Conservation (phyloP, 2,329 filamentous ascomycete genomes). For the Fusarium sp. region DNA sequence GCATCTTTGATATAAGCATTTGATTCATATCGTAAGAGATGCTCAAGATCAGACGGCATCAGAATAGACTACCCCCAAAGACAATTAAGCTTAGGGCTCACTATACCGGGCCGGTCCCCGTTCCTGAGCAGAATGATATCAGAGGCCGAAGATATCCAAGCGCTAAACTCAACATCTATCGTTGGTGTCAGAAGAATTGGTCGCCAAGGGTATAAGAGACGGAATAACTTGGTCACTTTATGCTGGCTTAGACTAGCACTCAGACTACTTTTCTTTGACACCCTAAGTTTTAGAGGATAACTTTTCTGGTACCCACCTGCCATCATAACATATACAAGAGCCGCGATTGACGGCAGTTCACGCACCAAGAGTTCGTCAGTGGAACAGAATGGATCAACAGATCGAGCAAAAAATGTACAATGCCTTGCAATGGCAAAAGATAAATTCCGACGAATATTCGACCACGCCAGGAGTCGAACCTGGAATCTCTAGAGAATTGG, state of each 20-base stretch:
- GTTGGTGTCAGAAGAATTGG: background rate
- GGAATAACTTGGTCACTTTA: background rate
- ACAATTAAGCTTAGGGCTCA: background rate
- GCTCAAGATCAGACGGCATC: fast-evolving
- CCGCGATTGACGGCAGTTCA: conserved; percentile 10
- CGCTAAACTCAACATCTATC: background rate
- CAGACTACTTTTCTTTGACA: background rate
- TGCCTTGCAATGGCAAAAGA: background rate
- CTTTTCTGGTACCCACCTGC: background rate
- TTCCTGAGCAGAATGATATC: conserved; percentile 5
- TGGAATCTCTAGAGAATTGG: conserved; percentile 53
- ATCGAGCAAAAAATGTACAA: background rate
- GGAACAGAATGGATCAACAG: background rate
- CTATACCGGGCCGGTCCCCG: conserved; percentile 8
- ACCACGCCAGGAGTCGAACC: conserved; percentile 48
- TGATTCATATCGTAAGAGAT: background rate
- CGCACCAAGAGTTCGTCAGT: background rate
- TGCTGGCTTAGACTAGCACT: fast-evolving
- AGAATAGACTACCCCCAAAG: background rate
- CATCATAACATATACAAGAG: background rate
- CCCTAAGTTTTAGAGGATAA: background rate
- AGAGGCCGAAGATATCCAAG: background rate
- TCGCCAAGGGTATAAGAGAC: background rate
- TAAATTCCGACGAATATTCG: conserved; percentile 22
- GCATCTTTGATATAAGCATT: background rate